Evolutionary conservation across 192 early-diverging fungal genomes (phyloP).

Genomic region (Coemansia sp.): DNA sequence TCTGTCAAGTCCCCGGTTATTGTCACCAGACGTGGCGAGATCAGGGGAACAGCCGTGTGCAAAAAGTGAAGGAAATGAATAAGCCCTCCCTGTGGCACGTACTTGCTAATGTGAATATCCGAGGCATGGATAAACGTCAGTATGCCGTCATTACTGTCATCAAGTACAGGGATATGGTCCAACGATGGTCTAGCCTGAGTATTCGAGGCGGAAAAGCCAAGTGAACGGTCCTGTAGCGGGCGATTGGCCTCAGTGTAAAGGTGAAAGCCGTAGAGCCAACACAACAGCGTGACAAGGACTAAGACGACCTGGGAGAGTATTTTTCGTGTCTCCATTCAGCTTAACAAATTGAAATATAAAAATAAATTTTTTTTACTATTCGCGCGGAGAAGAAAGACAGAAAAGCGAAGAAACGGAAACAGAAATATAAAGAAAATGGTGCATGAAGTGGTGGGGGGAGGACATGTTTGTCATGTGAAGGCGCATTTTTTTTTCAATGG

Average conservation of each 20-base stretch:
- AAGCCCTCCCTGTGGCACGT: slow-evolving; percentile 64
- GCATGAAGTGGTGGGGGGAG: not conserved
- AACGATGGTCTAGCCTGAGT: not conserved
- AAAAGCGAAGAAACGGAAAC: slow-evolving; percentile 5
- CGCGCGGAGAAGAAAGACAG: not conserved
- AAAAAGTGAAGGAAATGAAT: slow-evolving; percentile 80
- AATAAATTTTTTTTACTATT: not conserved
- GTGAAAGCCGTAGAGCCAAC: slow-evolving; percentile 54
- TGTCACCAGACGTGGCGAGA: slow-evolving; percentile 79
- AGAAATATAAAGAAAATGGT: not conserved
- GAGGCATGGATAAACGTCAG: slow-evolving; percentile 83
- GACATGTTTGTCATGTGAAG: not conserved
- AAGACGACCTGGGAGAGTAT: slow-evolving; percentile 26
- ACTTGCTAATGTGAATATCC: slow-evolving; percentile 86
- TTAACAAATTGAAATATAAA: slow-evolving; percentile 11
- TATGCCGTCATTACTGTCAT: slow-evolving; percentile 62
- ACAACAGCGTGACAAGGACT: slow-evolving; percentile 31
- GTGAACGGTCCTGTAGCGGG: slow-evolving; percentile 15
- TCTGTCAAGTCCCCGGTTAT: slow-evolving; percentile 89
- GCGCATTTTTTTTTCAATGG: not conserved
- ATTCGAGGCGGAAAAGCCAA: not conserved
- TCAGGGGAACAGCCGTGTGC: slow-evolving; percentile 71
- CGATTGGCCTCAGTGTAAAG: slow-evolving; percentile 37
- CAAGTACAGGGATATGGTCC: slow-evolving; percentile 36
- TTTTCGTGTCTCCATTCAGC: slow-evolving; percentile 19